Evolutionary conservation across 371 early-diverging fungal species (phyloP).

Genomic region (Mucor racemosus): DNA sequence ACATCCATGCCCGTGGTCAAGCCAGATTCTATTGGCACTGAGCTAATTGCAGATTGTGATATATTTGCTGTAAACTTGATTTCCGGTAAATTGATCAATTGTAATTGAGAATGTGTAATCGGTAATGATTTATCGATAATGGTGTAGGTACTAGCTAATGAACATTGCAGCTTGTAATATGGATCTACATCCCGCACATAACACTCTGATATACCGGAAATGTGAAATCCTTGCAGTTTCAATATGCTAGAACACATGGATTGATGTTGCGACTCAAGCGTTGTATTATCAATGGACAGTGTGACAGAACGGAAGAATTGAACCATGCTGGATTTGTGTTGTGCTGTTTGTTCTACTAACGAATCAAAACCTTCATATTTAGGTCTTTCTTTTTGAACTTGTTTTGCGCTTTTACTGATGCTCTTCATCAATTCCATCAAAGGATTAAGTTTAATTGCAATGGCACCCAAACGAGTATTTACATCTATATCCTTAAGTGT

Average conservation of each 20-base stretch:
- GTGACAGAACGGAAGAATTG: slow-evolving; percentile 27
- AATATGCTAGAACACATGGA: slow-evolving; percentile 19
- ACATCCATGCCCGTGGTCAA: not conserved
- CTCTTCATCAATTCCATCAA: slow-evolving; percentile 9
- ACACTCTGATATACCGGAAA: slow-evolving; percentile 11
- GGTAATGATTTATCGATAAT: slow-evolving; percentile 20
- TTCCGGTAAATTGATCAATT: slow-evolving; percentile 25
- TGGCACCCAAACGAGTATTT: slow-evolving; percentile 12
- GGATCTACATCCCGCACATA: slow-evolving; percentile 21
- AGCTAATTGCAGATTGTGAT: slow-evolving; percentile 13
- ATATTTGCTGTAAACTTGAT: slow-evolving; percentile 20
- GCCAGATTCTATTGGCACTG: not conserved
- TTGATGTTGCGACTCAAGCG: slow-evolving; percentile 21
- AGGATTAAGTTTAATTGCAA: slow-evolving; percentile 6
- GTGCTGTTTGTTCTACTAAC: not conserved
- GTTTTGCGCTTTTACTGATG: not conserved
- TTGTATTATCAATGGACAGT: slow-evolving; percentile 26
- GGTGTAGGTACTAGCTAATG: slow-evolving; percentile 22
- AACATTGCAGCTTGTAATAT: slow-evolving; percentile 26
- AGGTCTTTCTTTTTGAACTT: not conserved
- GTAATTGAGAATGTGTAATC: slow-evolving; percentile 8
- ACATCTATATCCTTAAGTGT: slow-evolving; percentile 52
- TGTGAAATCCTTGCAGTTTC: slow-evolving; percentile 17
- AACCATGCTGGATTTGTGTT: slow-evolving; percentile 1
- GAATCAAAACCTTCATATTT: not conserved